Percentiles rank a stretch among this genome's conserved stretches.
phyloP scores from a whole-genome alignment of 805 yeast genomes.

The Torulaspora maleeae region DNA sequence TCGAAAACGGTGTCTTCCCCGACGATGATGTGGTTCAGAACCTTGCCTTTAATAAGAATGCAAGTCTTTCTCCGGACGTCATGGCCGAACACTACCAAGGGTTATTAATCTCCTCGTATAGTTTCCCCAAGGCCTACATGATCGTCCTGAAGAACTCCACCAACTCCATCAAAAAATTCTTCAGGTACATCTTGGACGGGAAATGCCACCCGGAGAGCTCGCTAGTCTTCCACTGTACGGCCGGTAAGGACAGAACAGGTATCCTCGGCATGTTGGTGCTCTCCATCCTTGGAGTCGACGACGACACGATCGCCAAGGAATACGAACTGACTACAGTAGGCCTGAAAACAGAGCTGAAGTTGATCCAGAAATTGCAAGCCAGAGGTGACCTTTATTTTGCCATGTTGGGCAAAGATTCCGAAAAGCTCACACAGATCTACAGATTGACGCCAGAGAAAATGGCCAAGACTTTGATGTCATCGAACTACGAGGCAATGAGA shows the following conservation, averaged over 20 bases:
- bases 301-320: constrained; percentile 62
- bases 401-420: constrained; percentile 25
- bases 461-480: constrained; percentile 54
- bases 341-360: constrained; percentile 41
- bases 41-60: constrained; percentile 51
- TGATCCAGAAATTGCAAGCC: constrained; percentile 29
- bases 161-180: constrained; percentile 45
- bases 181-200: constrained; percentile 51
- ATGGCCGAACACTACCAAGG: constrained; percentile 52
- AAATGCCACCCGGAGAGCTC: constrained; percentile 39
- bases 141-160: constrained; percentile 51
- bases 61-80: constrained; percentile 60
- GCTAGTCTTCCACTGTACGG: constrained; percentile 71
- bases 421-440: constrained; percentile 29
- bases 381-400: constrained; percentile 37
- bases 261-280: constrained; percentile 64
- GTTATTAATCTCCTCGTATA: constrained; percentile 54
- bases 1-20: constrained; percentile 31
- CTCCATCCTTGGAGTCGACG: constrained; percentile 59
- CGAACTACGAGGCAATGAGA: constrained; percentile 67
- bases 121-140: constrained; percentile 59
- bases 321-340: constrained; percentile 73
- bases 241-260: constrained; percentile 87
- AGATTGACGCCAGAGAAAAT: constrained; percentile 42
- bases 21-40: constrained; percentile 37